phyloP scores from a whole-genome alignment of 176 grass and related monocot genomes.

The Sorghum bicolor region DNA sequence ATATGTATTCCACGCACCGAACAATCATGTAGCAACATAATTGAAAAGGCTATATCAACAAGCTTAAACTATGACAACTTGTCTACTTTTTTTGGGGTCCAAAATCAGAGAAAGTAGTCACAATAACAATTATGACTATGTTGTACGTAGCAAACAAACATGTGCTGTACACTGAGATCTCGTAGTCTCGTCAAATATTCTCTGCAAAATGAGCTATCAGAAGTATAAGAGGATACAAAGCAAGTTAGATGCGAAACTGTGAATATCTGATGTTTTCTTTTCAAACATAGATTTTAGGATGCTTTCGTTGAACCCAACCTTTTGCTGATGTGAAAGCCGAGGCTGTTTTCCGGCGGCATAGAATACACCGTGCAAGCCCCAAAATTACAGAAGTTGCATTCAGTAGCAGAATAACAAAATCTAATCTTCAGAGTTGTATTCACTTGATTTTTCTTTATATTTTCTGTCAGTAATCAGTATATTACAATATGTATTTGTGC shows the following conservation, averaged over 20 bases:
- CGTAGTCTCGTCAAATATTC: not conserved
- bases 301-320: not conserved
- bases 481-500: not conserved
- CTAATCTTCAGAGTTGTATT: not conserved
- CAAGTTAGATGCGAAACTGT: no score
- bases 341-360: not conserved
- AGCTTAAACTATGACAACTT: conserved; percentile 11
- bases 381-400: not conserved
- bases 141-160: not conserved
- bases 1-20: not conserved
- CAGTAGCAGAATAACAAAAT: not conserved
- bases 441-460: not conserved
- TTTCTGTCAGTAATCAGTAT: not conserved
- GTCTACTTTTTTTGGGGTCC: not conserved
- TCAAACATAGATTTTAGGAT: not conserved
- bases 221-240: not conserved
- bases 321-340: not conserved
- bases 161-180: not conserved
- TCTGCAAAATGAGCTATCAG: no score
- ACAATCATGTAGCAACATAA: conserved; percentile 11
- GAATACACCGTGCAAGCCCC: not conserved
- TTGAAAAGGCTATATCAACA: not conserved
- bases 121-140: not conserved
- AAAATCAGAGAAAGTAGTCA: not conserved
- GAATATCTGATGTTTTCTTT: not conserved